Conservation (phyloP, 1,139 yeast genomes). For the Saccharomyces hybrid region DNA sequence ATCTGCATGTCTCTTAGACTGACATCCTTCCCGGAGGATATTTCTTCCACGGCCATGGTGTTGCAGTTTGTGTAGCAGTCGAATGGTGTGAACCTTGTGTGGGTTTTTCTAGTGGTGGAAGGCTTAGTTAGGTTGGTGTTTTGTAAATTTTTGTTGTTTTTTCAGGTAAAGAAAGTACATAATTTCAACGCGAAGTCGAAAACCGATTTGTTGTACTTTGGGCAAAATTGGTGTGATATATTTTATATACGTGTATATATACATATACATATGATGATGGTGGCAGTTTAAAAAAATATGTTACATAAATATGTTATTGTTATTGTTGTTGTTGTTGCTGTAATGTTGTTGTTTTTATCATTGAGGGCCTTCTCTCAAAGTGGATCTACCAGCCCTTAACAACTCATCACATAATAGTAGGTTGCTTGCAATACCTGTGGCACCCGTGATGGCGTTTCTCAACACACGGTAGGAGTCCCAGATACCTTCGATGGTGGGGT, state of each 20-base stretch:
- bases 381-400: slow-evolving; percentile 90
- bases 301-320: background rate
- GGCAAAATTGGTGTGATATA: background rate
- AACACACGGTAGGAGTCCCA: slow-evolving; percentile 95
- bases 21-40: slow-evolving; percentile 11
- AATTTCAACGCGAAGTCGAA: background rate
- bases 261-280: background rate
- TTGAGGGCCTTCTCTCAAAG: slow-evolving; percentile 54
- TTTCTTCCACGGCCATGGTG: background rate
- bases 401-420: slow-evolving; percentile 90
- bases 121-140: background rate
- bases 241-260: background rate
- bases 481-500: slow-evolving; percentile 87
- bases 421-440: slow-evolving; percentile 91
- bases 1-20: slow-evolving; percentile 24
- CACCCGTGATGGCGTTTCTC: slow-evolving; percentile 85
- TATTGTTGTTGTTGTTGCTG: background rate
- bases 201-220: background rate
- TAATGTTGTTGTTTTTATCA: slow-evolving; percentile 6
- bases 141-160: background rate
- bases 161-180: background rate
- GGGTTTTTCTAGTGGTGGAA: background rate
- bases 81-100: background rate
- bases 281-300: background rate
- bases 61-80: background rate